Percentiles rank a stretch among this genome's conserved stretches.
Conservation (phyloP, 805 yeast genomes). For the Starmera quercuum region DNA sequence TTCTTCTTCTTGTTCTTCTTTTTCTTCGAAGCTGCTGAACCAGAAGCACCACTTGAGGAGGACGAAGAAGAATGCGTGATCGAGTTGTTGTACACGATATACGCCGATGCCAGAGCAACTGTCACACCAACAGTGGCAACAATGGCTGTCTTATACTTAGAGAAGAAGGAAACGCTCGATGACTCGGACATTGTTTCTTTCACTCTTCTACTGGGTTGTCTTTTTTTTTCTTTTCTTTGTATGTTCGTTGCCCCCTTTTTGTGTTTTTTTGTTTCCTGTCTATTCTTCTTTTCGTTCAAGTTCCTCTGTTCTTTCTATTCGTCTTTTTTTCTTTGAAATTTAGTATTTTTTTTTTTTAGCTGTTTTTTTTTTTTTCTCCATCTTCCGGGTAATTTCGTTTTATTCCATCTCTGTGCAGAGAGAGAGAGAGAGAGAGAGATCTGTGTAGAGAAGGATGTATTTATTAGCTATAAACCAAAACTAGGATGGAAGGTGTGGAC, state of each 20-base stretch:
- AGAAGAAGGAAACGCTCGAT: constrained; percentile 25
- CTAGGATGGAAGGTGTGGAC: too few species aligned
- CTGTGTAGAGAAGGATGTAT: too few species aligned
- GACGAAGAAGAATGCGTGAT: constrained; percentile 8
- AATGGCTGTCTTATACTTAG: constrained; percentile 51
- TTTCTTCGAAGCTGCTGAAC: constrained; percentile 18
- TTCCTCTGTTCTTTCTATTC: background rate
- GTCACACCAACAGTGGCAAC: constrained; percentile 57
- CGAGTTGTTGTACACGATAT: constrained; percentile 34
- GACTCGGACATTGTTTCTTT: constrained; percentile 20
- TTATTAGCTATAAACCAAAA: too few species aligned
- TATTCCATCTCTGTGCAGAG: too few species aligned
- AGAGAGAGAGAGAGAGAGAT: too few species aligned
- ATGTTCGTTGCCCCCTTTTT: too few species aligned
- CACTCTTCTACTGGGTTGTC: too few species aligned
- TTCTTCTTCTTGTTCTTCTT: constrained; percentile 42
- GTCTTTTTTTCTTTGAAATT: background rate
- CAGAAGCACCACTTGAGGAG: constrained; percentile 14
- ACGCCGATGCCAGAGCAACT: constrained; percentile 57
- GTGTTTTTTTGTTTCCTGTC: too few species aligned
- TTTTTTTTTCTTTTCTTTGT: too few species aligned
- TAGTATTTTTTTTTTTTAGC: background rate
- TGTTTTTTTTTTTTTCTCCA: background rate
- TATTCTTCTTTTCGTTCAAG: background rate
- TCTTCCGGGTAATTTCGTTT: too few species aligned